Evolutionary conservation across 225 moss, liverwort and hornwort genomes (phyloP), one percentile per base, ranked within the genome.

Genomic region (Physcomitrellopsis africana): DNA sequence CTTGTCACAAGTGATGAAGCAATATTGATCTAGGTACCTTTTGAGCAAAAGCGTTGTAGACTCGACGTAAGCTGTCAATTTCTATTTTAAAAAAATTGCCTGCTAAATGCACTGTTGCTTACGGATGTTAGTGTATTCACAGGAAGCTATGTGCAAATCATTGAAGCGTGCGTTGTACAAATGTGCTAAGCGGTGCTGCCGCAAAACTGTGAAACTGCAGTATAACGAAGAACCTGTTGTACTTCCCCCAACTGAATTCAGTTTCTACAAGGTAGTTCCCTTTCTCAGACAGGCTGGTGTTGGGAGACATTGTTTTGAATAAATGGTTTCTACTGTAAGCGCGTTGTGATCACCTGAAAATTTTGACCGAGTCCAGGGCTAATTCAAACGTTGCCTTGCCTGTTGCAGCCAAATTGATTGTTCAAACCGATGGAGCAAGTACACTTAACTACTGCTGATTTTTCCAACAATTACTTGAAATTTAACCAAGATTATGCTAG

Each of bases 81-180:
- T 37, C 32, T 7, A 37, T n/a, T n/a, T n/a, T n/a, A 37, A 37
- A 37, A 5, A 4, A 7, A 37, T 37, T 37, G 32, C 7, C 7
- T 37, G 5, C 32, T 37, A 2, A 4, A 37, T 37, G 32, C 32
- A 2, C 32, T 37, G 32, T 4, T 37, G 32, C 32, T 37, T 37
- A 37, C 32, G 32, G 32, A 7, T 37, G 7, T 37, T 37, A 7
- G 32, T 37, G 32, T 7, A 37, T n/a, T 61, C 43, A 22, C 79
- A 88, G 88, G 88, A 86, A 73, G 74, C 79, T 1, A 77, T 88
- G 47, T 88, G 83, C 76, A 83, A 76, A 66, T 88, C 88, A 7
- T 72, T 88, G 61, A 88, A 88, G 77, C 79, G 80, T 32, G 85
- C 88, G 4, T 11, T 88, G 7, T 81, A 85, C 52, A 85, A 79